Conservation (phyloP, 495 filamentous ascomycete species). For the Aspergillus leporis region DNA sequence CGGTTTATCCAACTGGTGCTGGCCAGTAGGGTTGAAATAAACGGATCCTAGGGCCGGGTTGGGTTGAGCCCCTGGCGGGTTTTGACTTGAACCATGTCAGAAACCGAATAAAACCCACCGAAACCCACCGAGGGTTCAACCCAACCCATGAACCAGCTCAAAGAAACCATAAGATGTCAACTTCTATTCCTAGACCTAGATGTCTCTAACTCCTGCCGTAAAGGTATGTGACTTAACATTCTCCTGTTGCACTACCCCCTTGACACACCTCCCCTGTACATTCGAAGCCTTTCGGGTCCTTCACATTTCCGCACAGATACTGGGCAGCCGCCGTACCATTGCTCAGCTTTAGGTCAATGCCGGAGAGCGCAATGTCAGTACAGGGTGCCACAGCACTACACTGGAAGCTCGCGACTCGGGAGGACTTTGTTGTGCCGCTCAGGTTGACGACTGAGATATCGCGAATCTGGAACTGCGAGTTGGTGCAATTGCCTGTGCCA, state of each 20-base stretch:
- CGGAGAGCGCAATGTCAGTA: conserved; percentile 27
- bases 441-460: conserved; percentile 27
- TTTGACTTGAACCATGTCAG: too few species aligned
- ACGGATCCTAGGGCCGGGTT: too few species aligned
- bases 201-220: background rate
- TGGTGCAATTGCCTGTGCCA: conserved; percentile 36
- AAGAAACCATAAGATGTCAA: too few species aligned
- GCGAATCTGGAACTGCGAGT: conserved; percentile 36
- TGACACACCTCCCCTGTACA: conserved; percentile 37
- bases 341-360: conserved; percentile 21
- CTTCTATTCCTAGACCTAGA: background rate
- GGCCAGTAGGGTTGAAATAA: too few species aligned
- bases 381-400: conserved; percentile 41
- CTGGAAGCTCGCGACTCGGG: conserved; percentile 33
- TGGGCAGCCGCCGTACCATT: conserved; percentile 24
- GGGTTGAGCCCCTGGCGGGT: too few species aligned
- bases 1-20: too few species aligned
- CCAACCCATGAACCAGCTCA: too few species aligned
- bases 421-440: conserved; percentile 25
- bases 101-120: too few species aligned
- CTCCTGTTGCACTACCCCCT: conserved; percentile 32
- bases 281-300: conserved; percentile 28
- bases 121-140: too few species aligned
- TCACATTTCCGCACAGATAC: conserved; percentile 40
- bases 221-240: conserved; percentile 13